Percentiles rank a stretch among this genome's conserved stretches.
Conservation (phyloP, 768 basidiomycete genomes). For the Chalciporus piperatus region DNA sequence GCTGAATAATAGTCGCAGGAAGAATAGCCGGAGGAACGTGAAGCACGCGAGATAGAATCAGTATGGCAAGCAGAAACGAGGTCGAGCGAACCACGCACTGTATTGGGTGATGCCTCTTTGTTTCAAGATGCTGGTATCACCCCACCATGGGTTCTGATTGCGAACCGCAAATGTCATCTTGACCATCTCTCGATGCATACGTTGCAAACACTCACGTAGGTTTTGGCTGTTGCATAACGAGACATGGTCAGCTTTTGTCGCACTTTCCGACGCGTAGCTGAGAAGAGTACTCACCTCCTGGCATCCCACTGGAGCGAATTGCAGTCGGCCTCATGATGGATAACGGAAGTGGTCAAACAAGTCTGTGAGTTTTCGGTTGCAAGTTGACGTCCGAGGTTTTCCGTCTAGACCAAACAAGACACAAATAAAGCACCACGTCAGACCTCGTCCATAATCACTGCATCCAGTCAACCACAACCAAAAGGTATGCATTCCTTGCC, state of each 20-base stretch:
- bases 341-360: conserved; percentile 9
- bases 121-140: conserved; percentile 64
- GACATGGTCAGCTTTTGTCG: conserved; percentile 5
- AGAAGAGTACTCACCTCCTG: conserved; percentile 59
- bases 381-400: conserved; percentile 19
- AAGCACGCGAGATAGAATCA: neutral
- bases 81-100: conserved; percentile 51
- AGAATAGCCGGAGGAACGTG: neutral
- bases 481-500: conserved; percentile 13
- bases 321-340: conserved; percentile 49
- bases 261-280: neutral
- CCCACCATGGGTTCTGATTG: conserved; percentile 86
- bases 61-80: neutral
- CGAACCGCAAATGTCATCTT: conserved; percentile 2
- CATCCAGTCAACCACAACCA: conserved; percentile 4
- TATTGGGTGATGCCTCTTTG: conserved; percentile 79
- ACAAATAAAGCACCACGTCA: conserved; percentile 18
- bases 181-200: neutral
- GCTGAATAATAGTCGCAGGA: conserved; percentile 40
- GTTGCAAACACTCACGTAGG: conserved; percentile 60
- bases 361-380: neutral
- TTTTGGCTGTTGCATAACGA: conserved; percentile 55
- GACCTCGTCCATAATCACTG: neutral
- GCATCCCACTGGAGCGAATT: conserved; percentile 71
- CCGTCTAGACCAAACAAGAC: conserved; percentile 34